phyloP scores from a whole-genome alignment of 257 asterid genomes.

The Paulownia fortunei region DNA sequence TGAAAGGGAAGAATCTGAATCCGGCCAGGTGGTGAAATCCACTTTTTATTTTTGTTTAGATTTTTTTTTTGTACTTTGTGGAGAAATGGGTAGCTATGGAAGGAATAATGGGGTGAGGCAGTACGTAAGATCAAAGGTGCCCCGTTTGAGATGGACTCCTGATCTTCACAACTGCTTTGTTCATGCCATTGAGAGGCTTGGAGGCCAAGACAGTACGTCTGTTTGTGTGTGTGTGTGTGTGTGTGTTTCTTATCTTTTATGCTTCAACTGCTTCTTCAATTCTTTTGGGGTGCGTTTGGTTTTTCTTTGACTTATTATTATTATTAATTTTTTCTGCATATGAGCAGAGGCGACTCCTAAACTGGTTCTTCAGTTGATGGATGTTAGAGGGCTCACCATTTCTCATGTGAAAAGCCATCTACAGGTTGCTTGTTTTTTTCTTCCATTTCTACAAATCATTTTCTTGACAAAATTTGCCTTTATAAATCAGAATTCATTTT shows the following conservation, averaged over 20 bases:
- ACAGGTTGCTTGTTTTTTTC: conserved; percentile 46
- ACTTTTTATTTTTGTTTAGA: not conserved
- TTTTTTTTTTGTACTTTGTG: not conserved
- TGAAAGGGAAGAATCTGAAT: not conserved
- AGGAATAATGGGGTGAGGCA: conserved; percentile 74
- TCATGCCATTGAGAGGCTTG: conserved; percentile 69
- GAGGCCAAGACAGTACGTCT: conserved; percentile 76
- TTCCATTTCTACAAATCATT: not conserved
- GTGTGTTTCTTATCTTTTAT: too few species aligned
- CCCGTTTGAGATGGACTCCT: conserved; percentile 87
- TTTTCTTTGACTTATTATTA: too few species aligned
- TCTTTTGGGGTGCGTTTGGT: not conserved
- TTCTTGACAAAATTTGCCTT: not conserved
- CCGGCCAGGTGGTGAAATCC: conserved; percentile 9
- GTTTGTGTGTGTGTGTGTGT: too few species aligned
- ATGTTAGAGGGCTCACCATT: conserved; percentile 85
- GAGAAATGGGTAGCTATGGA: conserved; percentile 56
- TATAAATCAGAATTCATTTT: not conserved
- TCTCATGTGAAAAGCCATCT: conserved; percentile 97
- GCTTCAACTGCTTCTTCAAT: too few species aligned
- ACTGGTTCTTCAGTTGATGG: conserved; percentile 80
- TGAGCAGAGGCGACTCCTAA: conserved; percentile 86
- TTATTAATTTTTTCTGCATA: not conserved
- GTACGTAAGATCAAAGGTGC: conserved; percentile 77
- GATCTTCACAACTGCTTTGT: conserved; percentile 84